A percentile compares a stretch with the other conserved stretches of the same genome.
phyloP scores from a whole-genome alignment of 176 grass and related monocot species.

The Stipa capillata region DNA sequence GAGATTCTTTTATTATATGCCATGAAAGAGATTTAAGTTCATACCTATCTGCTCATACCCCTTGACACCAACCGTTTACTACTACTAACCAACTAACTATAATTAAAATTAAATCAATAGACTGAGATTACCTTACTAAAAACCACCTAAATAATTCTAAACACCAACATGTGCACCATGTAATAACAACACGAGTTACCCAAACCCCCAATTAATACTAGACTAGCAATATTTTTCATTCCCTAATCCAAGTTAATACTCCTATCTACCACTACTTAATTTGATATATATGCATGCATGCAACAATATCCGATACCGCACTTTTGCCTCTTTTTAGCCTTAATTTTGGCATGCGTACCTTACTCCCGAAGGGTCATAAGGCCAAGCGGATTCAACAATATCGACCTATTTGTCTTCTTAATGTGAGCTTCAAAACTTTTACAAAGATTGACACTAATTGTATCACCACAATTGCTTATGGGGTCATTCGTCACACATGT shows the following conservation, averaged over 20 bases:
- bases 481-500: too few species aligned
- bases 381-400: too few species aligned
- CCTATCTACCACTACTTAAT: not conserved
- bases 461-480: too few species aligned
- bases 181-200: not conserved
- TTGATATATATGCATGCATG: not conserved
- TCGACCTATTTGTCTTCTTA: too few species aligned
- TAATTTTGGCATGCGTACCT: too few species aligned
- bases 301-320: too few species aligned
- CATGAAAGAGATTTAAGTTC: conserved; percentile 13
- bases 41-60: not conserved
- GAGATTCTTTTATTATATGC: not conserved
- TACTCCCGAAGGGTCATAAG: too few species aligned
- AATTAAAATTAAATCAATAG: not conserved
- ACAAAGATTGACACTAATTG: too few species aligned
- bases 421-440: too few species aligned
- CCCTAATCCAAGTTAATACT: not conserved
- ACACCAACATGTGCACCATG: conserved; percentile 3
- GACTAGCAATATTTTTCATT: conserved; percentile 19
- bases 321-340: too few species aligned
- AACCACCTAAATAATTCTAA: not conserved
- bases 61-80: too few species aligned
- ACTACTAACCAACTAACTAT: not conserved
- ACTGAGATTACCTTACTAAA: not conserved
- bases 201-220: not conserved